Evolutionary conservation across 352 stramenopile genomes (phyloP).

Genomic region (Pythium monospermum): DNA sequence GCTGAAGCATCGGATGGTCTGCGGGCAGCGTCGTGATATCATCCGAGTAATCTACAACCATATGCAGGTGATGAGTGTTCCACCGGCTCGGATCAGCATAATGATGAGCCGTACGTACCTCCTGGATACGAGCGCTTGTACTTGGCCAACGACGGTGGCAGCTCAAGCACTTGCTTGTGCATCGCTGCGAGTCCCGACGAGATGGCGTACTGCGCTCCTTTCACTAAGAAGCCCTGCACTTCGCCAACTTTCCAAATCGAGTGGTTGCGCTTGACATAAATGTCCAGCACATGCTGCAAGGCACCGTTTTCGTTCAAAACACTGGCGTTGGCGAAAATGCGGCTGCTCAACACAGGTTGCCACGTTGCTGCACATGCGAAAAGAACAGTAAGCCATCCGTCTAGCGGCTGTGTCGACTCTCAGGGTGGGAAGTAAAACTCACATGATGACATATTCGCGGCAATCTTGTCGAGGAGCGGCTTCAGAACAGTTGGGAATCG

Average conservation of each 20-base stretch:
- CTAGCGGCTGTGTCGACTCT: too few species aligned
- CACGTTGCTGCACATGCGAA: conserved; percentile 63
- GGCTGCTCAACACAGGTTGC: conserved; percentile 64
- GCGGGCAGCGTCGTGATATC: conserved; percentile 80
- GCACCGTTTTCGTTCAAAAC: conserved; percentile 48
- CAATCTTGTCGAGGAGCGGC: conserved; percentile 71
- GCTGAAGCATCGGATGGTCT: conserved; percentile 83
- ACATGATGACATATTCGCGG: conserved; percentile 61
- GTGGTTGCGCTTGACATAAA: conserved; percentile 76
- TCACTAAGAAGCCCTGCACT: conserved; percentile 62
- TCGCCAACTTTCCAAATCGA: conserved; percentile 84
- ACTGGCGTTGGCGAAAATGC: conserved; percentile 74
- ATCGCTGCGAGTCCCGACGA: conserved; percentile 44
- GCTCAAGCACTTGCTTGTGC: conserved; percentile 52
- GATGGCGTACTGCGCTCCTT: conserved; percentile 57
- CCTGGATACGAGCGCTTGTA: conserved; percentile 60
- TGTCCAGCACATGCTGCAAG: conserved; percentile 70
- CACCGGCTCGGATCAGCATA: too few species aligned
- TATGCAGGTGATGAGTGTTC: too few species aligned
- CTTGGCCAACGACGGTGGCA: conserved; percentile 57
- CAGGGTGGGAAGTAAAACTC: conserved; percentile 10
- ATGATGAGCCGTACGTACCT: too few species aligned
- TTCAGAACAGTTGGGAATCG: conserved; percentile 69
- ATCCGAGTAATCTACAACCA: conserved; percentile 69
- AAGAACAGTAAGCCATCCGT: too few species aligned